Evolutionary conservation across 2,329 filamentous ascomycete species (phyloP).

Genomic region (Phoma sp.): DNA sequence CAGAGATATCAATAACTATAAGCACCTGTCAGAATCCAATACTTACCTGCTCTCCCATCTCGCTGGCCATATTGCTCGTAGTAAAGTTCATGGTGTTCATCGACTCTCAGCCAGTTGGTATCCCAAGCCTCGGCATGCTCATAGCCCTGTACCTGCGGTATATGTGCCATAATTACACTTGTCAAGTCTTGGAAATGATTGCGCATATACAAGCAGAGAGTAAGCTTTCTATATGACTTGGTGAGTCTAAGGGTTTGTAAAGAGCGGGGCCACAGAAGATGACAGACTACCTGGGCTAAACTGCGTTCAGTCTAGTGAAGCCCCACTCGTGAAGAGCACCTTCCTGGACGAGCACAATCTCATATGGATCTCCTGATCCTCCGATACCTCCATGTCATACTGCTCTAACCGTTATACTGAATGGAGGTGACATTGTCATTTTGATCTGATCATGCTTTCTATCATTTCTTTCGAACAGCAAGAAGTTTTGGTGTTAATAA

Average conservation of each 20-base stretch:
- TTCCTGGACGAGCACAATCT: slow-evolving; percentile 6
- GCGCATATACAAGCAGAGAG: background rate
- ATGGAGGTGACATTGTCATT: too few species aligned
- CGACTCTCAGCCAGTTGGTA: slow-evolving; percentile 38
- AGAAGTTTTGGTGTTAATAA: too few species aligned
- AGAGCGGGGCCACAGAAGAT: slow-evolving; percentile 1
- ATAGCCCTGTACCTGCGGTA: slow-evolving; percentile 31
- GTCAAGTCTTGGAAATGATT: too few species aligned
- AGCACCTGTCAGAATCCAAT: background rate
- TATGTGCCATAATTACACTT: slow-evolving; percentile 18
- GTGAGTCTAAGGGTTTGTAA: slow-evolving; percentile 3
- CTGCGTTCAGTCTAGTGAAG: background rate
- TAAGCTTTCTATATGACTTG: slow-evolving; percentile 4
- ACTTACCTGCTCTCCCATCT: slow-evolving; percentile 48
- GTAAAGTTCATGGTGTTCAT: slow-evolving; percentile 45
- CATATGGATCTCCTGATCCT: background rate
- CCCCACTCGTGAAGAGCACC: slow-evolving; percentile 10
- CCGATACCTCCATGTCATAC: background rate
- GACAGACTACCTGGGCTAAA: background rate
- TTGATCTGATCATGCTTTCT: too few species aligned
- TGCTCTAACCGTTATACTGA: background rate
- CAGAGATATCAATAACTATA: background rate
- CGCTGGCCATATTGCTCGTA: slow-evolving; percentile 50
- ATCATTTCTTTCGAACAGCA: too few species aligned
- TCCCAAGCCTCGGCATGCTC: slow-evolving; percentile 45